These are phyloP conservation scores for Cryptosporidium tyzzeri DNA, from an alignment of 169 alveolate species.

Conservation along the genomic window DNA sequence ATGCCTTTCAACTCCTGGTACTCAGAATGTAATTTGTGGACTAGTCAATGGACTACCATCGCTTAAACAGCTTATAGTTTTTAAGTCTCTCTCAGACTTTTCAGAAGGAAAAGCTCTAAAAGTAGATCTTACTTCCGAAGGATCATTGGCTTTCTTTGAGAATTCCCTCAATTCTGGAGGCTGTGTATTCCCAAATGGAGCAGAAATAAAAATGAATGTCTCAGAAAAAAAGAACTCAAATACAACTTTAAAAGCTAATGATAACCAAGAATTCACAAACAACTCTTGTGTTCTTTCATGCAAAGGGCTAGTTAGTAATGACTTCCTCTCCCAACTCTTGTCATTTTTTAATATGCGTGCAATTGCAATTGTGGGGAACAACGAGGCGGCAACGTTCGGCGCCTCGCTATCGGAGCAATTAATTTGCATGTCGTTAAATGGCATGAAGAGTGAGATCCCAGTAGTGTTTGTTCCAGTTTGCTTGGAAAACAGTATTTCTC, in stretches of 20 bases:
- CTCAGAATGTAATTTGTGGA: slow-evolving; percentile 49
- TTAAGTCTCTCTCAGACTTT: slow-evolving; percentile 21
- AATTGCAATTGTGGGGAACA: slow-evolving; percentile 87
- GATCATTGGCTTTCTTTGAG: background rate
- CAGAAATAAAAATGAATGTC: background rate
- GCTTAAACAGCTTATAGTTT: slow-evolving; percentile 23
- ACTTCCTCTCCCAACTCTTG: background rate
- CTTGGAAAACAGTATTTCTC: slow-evolving; percentile 85
- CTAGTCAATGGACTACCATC: background rate
- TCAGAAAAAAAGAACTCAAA: background rate
- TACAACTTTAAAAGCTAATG: background rate
- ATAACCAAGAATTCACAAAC: background rate
- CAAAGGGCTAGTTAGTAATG: slow-evolving; percentile 11
- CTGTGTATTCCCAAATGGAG: slow-evolving; percentile 23
- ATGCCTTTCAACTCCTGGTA: slow-evolving; percentile 42
- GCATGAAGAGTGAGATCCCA: slow-evolving; percentile 71
- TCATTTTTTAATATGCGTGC: slow-evolving; percentile 80
- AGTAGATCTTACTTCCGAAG: slow-evolving; percentile 11
- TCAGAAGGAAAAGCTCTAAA: slow-evolving; percentile 18
- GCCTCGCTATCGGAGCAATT: slow-evolving; percentile 83
- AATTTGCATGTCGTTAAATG: slow-evolving; percentile 74
- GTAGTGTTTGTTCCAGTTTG: slow-evolving; percentile 88
- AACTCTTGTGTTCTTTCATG: background rate
- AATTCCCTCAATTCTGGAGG: slow-evolving; percentile 54
- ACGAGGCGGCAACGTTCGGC: slow-evolving; percentile 87